Evolutionary conservation across 2,329 filamentous ascomycete species (phyloP).

Genomic region (Coniella vitis): DNA sequence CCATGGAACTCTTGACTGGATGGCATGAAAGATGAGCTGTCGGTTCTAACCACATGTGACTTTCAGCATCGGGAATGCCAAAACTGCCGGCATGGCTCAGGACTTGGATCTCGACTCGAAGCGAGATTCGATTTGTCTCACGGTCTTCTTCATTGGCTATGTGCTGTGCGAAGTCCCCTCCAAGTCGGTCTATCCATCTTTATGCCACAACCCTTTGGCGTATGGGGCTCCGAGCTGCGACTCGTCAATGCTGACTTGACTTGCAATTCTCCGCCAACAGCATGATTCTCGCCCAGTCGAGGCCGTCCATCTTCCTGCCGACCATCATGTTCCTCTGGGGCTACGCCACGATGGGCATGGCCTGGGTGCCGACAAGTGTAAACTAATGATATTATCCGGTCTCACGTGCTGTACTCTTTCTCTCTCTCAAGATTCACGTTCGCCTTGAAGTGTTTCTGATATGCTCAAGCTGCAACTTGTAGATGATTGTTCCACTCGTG

Average conservation of each 20-base stretch:
- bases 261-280: not conserved
- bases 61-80: slow-evolving; percentile 29
- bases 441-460: too few species aligned
- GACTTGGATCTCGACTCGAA: slow-evolving; percentile 34
- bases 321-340: slow-evolving; percentile 34
- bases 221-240: too few species aligned
- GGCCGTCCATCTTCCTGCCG: slow-evolving; percentile 32
- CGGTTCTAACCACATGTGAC: too few species aligned
- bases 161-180: slow-evolving; percentile 38
- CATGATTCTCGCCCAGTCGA: slow-evolving; percentile 36
- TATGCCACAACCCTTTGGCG: too few species aligned
- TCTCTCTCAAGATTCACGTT: too few species aligned
- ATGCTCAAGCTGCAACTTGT: too few species aligned
- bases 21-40: too few species aligned
- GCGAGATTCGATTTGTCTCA: slow-evolving; percentile 35
- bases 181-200: slow-evolving; percentile 23
- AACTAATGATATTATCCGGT: slow-evolving; percentile 22
- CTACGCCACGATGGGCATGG: slow-evolving; percentile 31
- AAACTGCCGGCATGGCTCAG: slow-evolving; percentile 34
- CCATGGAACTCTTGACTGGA: too few species aligned
- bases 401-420: too few species aligned
- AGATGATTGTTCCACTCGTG: too few species aligned
- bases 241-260: not conserved
- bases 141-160: slow-evolving; percentile 34
- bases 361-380: slow-evolving; percentile 29